Evolutionary conservation across 2,329 filamentous ascomycete genomes (phyloP).

Genomic region (Penicillium sp.): DNA sequence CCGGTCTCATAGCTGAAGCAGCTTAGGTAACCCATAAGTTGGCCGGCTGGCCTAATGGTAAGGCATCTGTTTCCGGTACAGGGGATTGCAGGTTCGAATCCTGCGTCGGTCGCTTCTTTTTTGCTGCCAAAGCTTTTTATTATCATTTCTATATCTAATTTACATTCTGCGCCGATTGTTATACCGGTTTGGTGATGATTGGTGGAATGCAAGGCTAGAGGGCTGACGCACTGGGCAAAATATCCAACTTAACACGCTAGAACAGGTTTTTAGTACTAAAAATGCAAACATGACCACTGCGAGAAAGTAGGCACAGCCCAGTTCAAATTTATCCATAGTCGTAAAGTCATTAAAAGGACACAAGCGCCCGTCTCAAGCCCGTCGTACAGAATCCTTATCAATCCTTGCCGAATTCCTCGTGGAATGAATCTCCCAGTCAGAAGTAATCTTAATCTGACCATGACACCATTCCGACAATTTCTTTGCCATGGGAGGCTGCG

Average conservation of each 20-base stretch:
- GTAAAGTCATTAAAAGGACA: not conserved
- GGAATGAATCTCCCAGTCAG: slow-evolving; percentile 27
- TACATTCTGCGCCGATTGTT: too few species aligned
- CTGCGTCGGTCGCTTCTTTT: slow-evolving; percentile 28
- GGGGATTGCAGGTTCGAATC: slow-evolving; percentile 31
- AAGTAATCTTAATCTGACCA: slow-evolving; percentile 23
- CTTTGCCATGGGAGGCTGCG: slow-evolving; percentile 9
- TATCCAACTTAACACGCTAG: too few species aligned
- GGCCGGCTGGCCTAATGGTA: slow-evolving; percentile 32
- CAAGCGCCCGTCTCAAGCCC: not conserved
- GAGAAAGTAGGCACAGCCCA: not conserved
- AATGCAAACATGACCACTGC: not conserved
- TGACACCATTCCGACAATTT: slow-evolving; percentile 16
- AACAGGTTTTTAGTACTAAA: too few species aligned
- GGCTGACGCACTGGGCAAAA: too few species aligned
- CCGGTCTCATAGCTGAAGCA: too few species aligned
- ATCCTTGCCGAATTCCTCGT: slow-evolving; percentile 20
- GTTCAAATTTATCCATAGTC: not conserved
- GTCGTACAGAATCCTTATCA: slow-evolving; percentile 16
- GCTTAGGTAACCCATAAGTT: not conserved
- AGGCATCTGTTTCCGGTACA: slow-evolving; percentile 30
- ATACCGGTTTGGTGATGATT: too few species aligned
- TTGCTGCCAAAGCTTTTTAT: not conserved
- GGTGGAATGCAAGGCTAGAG: too few species aligned
- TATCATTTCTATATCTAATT: too few species aligned